Evolutionary conservation across 768 basidiomycete species (phyloP), one percentile per base, ranked within the genome.

Genomic region (Amanita rubescens): DNA sequence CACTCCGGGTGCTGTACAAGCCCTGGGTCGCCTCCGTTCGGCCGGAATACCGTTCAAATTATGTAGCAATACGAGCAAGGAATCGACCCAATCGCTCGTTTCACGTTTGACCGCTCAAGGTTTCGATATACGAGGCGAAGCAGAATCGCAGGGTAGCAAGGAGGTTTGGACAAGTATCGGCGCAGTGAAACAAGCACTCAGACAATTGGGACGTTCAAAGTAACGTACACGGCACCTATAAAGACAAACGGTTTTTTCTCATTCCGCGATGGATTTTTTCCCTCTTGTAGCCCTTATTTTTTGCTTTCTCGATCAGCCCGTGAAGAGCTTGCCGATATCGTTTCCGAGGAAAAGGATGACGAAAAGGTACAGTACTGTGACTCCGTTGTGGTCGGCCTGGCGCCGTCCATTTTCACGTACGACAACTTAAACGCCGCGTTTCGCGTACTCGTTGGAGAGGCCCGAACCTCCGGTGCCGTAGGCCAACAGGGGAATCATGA

Each of bases 1-100:
- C 0, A 83, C 75, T 0, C 70, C 73, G 0, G 62, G 69, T 7
- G 82, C 85, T 0, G 72, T 75, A 2, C 54, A 69, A 2, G 79
- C 80, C 0, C 60, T 84, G 39, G 59, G 61, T 10, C 65, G 64
- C 14, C 63, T 79, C 15, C 63, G 68, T 2, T 55, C 54, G 1
- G 63, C 69, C 15, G 53, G 55, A 2, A 58, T 77, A 7, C 74
- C 77, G 7, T 72, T 82, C 65, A 70, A 78, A 24, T 69, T 78
- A 54, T 86, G 87, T 62, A 85, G 82, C 47, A 88, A 88, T 62
- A 81, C 81, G 0, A 84, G 82, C 62, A 83, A 85, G 55, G 84
- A 86, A 57, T 80, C 81, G 0, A 78, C 72, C 0, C 39, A 50
- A 3, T 69, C 67, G 3, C 63, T 87, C 5, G 57, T 77, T n/a